Evolutionary conservation across 2,329 filamentous ascomycete genomes (phyloP).

Genomic region (Aspergillus sp.): DNA sequence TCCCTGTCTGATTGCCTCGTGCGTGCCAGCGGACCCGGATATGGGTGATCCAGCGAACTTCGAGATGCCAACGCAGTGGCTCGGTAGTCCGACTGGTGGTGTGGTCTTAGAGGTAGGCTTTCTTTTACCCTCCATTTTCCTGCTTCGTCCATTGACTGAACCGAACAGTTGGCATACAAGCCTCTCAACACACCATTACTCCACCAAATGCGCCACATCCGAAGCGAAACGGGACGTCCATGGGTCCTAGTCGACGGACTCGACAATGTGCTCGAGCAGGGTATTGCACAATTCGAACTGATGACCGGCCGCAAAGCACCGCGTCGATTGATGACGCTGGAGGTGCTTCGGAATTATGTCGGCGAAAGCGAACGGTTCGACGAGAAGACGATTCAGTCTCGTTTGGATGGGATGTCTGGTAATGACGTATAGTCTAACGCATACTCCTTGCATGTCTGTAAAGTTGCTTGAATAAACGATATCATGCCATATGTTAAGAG

Average conservation of each 20-base stretch:
- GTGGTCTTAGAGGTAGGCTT: conserved; percentile 59
- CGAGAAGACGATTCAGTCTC: conserved; percentile 30
- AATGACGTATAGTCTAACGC: background rate
- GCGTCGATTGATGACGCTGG: conserved; percentile 60
- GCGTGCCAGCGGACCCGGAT: conserved; percentile 63
- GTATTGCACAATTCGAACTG: conserved; percentile 72
- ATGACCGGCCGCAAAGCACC: conserved; percentile 69
- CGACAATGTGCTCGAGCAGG: conserved; percentile 69
- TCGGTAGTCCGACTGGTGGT: conserved; percentile 63
- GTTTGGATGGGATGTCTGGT: conserved; percentile 14
- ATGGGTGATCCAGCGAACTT: conserved; percentile 60
- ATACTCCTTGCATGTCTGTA: background rate
- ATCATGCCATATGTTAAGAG: too few relatives aligned
- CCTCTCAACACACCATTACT: conserved; percentile 64
- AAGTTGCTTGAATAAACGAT: too few relatives aligned
- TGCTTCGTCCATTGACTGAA: conserved; percentile 5
- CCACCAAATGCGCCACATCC: conserved; percentile 56
- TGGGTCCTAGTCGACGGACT: conserved; percentile 72
- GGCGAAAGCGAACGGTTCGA: conserved; percentile 29
- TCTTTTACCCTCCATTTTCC: background rate
- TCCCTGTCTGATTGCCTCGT: conserved; percentile 68
- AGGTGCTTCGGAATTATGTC: conserved; percentile 41
- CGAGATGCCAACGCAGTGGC: conserved; percentile 60
- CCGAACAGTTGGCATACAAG: conserved; percentile 53
- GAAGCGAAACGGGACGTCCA: conserved; percentile 41